Percentiles rank a stretch among this genome's conserved stretches.
These are phyloP conservation scores for Oryza brachyantha DNA, from an alignment of 176 grass and related monocot genomes.

Conservation along the genomic window DNA sequence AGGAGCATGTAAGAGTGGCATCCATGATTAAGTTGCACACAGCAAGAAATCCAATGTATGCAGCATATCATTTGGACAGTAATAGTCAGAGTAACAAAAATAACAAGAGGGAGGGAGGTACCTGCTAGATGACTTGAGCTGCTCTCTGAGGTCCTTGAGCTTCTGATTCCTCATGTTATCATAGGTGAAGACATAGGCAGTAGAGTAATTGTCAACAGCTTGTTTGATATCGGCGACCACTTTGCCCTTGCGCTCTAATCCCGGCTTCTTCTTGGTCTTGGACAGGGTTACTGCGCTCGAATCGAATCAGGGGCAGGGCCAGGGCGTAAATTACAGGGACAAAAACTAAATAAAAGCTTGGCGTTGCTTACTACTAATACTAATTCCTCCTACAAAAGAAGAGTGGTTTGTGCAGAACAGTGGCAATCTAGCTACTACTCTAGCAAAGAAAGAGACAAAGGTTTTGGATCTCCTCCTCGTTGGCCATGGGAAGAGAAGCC, in stretches of 20 bases:
- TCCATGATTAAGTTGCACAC: not conserved
- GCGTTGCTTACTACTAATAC: not conserved
- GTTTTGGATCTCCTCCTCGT: too few species aligned
- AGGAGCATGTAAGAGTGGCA: not conserved
- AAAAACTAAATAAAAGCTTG: not conserved
- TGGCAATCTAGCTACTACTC: not conserved
- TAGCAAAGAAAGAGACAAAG: too few species aligned
- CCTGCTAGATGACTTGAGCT: slow-evolving; percentile 74
- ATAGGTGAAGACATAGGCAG: slow-evolving; percentile 78
- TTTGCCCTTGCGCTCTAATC: slow-evolving; percentile 64
- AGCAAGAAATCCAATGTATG: not conserved
- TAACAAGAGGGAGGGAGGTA: not conserved
- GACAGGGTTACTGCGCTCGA: slow-evolving; percentile 67
- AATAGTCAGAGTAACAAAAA: not conserved
- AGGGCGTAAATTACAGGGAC: not conserved
- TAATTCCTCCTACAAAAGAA: not conserved
- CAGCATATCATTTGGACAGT: not conserved
- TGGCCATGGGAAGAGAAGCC: not conserved
- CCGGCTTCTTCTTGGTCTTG: slow-evolving; percentile 73
- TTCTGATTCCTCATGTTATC: slow-evolving; percentile 95
- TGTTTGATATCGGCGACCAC: slow-evolving; percentile 74
- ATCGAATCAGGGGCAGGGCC: too few species aligned
- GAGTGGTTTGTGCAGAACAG: not conserved
- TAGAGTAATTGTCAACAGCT: slow-evolving; percentile 41
- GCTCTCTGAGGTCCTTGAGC: slow-evolving; percentile 82